These are phyloP conservation scores for Vitis rotundifolia DNA, from an alignment of 164 flowering plant species.

Conservation along the genomic window DNA sequence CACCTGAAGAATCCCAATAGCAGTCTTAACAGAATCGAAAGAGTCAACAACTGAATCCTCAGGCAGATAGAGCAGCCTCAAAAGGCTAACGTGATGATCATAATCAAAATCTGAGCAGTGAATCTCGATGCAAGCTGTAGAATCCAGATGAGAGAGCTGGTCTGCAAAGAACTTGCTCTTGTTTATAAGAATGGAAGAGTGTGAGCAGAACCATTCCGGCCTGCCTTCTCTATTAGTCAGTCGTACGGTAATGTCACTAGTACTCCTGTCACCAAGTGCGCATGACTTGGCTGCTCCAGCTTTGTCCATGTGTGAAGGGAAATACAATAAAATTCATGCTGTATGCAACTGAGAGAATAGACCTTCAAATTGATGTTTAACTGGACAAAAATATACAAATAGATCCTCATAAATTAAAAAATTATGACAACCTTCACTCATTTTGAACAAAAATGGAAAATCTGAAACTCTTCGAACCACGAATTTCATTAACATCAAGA, in stretches of 20 bases:
- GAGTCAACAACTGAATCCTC: slow-evolving; percentile 37
- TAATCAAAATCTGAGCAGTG: slow-evolving; percentile 41
- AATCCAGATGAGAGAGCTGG: slow-evolving; percentile 19
- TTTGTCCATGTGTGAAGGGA: slow-evolving; percentile 36
- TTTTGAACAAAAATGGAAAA: too few relatives aligned
- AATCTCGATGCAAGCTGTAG: slow-evolving; percentile 37
- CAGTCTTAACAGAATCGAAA: slow-evolving; percentile 47
- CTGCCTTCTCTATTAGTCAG: slow-evolving; percentile 44
- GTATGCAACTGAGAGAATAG: slow-evolving; percentile 9
- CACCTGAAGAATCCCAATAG: slow-evolving; percentile 49
- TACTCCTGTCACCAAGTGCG: slow-evolving; percentile 37
- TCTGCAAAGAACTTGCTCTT: slow-evolving; percentile 56
- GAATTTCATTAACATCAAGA: too few relatives aligned
- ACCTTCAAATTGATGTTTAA: background rate
- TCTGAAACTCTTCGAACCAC: too few relatives aligned
- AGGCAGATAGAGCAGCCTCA: slow-evolving; percentile 47
- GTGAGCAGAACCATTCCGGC: slow-evolving; percentile 44
- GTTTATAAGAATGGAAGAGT: slow-evolving; percentile 42
- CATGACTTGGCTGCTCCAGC: slow-evolving; percentile 18
- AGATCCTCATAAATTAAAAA: background rate
- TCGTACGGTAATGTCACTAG: slow-evolving; percentile 41
- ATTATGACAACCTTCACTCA: background rate
- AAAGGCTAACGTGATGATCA: slow-evolving; percentile 47
- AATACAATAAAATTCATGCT: slow-evolving; percentile 35
- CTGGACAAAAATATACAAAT: background rate